Evolutionary conservation across 2,329 filamentous ascomycete genomes (phyloP).

Genomic region (Fusarium gaditjirri): DNA sequence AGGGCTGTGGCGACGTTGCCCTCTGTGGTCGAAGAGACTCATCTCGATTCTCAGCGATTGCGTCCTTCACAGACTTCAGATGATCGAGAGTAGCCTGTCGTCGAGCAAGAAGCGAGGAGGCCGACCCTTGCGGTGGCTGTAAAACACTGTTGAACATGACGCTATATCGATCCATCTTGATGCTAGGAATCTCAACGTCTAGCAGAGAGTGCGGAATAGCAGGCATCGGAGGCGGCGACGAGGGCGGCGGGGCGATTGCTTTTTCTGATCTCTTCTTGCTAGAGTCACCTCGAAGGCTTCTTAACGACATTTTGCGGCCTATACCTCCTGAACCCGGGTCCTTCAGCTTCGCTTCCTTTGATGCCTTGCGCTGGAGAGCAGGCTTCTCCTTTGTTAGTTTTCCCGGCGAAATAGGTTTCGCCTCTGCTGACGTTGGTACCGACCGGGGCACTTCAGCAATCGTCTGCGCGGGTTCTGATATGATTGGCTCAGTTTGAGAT

Average conservation of each 20-base stretch:
- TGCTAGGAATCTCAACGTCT: conserved; percentile 81
- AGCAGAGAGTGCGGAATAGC: conserved; percentile 57
- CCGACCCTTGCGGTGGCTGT: conserved; percentile 52
- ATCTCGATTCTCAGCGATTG: conserved; percentile 52
- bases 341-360: conserved; percentile 31
- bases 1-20: conserved; percentile 62
- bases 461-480: conserved; percentile 14
- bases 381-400: conserved; percentile 28
- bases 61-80: conserved; percentile 64
- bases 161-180: conserved; percentile 88
- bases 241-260: conserved; percentile 18
- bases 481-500: conserved; percentile 54
- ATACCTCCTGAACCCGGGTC: conserved; percentile 37
- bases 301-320: conserved; percentile 43
- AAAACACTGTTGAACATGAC: conserved; percentile 90
- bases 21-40: conserved; percentile 51
- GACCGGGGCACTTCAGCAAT: conserved; percentile 9
- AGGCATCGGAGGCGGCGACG: conserved; percentile 36
- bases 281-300: conserved; percentile 40
- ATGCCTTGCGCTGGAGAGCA: conserved; percentile 16
- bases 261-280: conserved; percentile 35
- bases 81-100: conserved; percentile 69
- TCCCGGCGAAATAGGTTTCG: conserved; percentile 16
- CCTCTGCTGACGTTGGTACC: conserved; percentile 8
- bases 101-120: conserved; percentile 60